Evolutionary conservation across 768 basidiomycete genomes (phyloP).

Genomic region (Cantharellus anzutake): DNA sequence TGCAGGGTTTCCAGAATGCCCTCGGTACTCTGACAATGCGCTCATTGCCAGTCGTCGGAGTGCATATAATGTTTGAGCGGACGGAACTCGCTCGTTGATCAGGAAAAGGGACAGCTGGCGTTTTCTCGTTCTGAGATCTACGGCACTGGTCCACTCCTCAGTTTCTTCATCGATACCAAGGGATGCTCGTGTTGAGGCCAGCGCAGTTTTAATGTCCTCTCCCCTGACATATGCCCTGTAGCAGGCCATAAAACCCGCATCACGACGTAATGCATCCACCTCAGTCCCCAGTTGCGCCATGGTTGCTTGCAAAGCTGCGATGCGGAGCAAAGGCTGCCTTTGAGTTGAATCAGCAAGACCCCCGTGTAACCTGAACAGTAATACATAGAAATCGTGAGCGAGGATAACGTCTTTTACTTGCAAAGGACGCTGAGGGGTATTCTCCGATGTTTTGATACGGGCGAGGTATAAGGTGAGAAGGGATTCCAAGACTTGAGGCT

Average conservation of each 20-base stretch:
- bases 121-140: background rate
- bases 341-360: conserved; percentile 34
- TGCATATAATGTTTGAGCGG: conserved; percentile 1
- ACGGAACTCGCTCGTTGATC: conserved; percentile 3
- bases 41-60: background rate
- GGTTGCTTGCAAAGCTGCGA: conserved; percentile 9
- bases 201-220: conserved; percentile 2
- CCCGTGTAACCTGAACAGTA: conserved; percentile 38
- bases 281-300: conserved; percentile 5
- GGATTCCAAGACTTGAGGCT: conserved; percentile 55
- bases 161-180: background rate
- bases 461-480: conserved; percentile 55
- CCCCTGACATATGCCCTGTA: conserved; percentile 9
- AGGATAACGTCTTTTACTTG: conserved; percentile 57
- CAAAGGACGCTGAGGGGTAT: conserved; percentile 37
- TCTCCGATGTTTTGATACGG: conserved; percentile 39
- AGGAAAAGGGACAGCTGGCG: conserved; percentile 9
- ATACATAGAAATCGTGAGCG: conserved; percentile 56
- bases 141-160: background rate
- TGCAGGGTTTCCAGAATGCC: background rate
- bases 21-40: background rate
- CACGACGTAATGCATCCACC: conserved; percentile 4
- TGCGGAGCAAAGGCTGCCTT: conserved; percentile 44
- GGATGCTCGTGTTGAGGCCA: background rate
- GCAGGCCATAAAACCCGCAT: conserved; percentile 4